Conservation (phyloP, 2,329 filamentous ascomycete species). For the Beauveria caledonica region DNA sequence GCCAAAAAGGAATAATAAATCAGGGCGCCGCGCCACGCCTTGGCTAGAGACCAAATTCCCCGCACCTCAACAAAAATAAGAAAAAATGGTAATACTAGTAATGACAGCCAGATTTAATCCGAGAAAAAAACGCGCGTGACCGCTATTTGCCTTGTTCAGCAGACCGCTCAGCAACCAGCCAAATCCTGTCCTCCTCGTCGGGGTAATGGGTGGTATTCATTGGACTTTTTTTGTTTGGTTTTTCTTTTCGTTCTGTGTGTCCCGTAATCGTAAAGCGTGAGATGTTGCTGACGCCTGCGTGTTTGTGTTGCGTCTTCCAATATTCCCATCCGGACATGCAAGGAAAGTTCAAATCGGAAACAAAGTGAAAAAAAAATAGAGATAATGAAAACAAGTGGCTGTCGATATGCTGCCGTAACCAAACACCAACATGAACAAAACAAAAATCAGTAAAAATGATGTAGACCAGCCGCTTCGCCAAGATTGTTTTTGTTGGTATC, state of each 20-base stretch:
- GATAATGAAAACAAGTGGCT: background rate
- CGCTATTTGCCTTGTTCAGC: background rate
- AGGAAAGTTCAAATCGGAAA: background rate
- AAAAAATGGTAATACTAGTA: background rate
- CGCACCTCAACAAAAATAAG: slow-evolving; percentile 1
- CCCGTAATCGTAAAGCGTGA: slow-evolving; percentile 2
- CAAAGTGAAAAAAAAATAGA: background rate
- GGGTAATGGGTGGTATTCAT: background rate
- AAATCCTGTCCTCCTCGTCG: background rate
- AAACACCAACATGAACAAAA: background rate
- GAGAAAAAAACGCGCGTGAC: background rate
- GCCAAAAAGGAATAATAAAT: background rate
- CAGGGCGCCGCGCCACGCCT: background rate
- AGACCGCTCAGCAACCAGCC: background rate
- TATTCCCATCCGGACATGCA: background rate
- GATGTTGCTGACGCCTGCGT: background rate
- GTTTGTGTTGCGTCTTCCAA: background rate
- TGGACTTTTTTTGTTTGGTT: background rate
- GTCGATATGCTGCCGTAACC: slow-evolving; percentile 1
- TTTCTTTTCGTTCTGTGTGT: background rate
- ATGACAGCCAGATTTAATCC: background rate
- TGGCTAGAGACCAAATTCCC: background rate
- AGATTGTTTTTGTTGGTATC: slow-evolving; percentile 8
- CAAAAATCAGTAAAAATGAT: background rate
- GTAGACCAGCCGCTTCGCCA: slow-evolving; percentile 3